These are phyloP conservation scores for Calendula officinalis DNA, from an alignment of 129 eudicot species.

Conservation along the genomic window DNA sequence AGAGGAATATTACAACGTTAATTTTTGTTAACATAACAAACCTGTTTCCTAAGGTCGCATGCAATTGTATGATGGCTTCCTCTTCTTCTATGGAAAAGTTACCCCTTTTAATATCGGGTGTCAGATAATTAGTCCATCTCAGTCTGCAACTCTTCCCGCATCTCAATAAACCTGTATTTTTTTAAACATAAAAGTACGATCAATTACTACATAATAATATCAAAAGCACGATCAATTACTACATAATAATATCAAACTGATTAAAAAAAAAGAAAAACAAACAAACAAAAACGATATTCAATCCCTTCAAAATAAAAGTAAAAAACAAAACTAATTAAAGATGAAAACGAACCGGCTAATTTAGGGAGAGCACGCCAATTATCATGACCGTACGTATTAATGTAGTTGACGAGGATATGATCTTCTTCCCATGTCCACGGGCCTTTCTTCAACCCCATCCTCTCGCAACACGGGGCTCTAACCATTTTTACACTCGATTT, in stretches of 20 bases:
- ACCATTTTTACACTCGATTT: slow-evolving; percentile 36
- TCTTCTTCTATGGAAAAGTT: slow-evolving; percentile 67
- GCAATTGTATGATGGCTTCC: slow-evolving; percentile 55
- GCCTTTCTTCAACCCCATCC: slow-evolving; percentile 82
- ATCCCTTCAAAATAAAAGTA: too few species aligned
- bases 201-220: neutral
- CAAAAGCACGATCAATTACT: neutral
- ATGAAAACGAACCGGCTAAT: slow-evolving; percentile 49
- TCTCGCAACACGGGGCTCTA: slow-evolving; percentile 82
- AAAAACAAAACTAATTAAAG: neutral
- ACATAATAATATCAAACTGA: neutral
- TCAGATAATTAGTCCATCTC: slow-evolving; percentile 69
- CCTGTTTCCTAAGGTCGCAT: slow-evolving; percentile 68
- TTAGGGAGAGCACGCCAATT: slow-evolving; percentile 87
- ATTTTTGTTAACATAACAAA: slow-evolving; percentile 21
- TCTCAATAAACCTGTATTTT: slow-evolving; percentile 48
- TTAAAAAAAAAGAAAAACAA: neutral
- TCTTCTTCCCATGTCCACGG: slow-evolving; percentile 83
- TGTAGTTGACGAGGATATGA: slow-evolving; percentile 41
- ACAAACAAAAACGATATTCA: neutral
- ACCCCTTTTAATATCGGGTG: slow-evolving; percentile 68
- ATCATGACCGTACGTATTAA: slow-evolving; percentile 53
- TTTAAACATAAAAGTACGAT: neutral
- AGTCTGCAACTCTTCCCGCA: slow-evolving; percentile 82
- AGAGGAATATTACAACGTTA: too few species aligned